A percentile compares a stretch with the other conserved stretches of the same genome.
Evolutionary conservation across 306 rosid species (phyloP).

Genomic region (Dryas drummondii): DNA sequence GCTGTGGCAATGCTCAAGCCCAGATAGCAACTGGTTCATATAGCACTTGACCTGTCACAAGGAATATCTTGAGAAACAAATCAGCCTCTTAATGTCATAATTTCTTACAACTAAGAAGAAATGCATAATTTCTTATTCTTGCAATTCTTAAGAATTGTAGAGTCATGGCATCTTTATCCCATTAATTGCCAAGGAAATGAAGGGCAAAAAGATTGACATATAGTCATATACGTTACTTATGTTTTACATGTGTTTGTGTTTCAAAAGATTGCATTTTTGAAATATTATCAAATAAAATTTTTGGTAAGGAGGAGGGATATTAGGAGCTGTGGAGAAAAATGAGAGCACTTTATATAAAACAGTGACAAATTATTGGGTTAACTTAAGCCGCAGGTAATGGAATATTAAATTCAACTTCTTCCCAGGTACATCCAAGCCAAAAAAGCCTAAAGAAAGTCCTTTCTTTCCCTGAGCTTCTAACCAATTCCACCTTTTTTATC

Average conservation of each 20-base stretch:
- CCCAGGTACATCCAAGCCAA: slow-evolving; percentile 4
- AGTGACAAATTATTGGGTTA: too few species aligned
- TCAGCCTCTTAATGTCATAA: slow-evolving; percentile 32
- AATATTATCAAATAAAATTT: neutral
- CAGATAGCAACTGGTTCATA: slow-evolving; percentile 90
- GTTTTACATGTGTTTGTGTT: neutral
- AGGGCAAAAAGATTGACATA: neutral
- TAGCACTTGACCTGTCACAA: slow-evolving; percentile 76
- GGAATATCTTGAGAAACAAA: slow-evolving; percentile 38
- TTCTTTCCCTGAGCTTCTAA: slow-evolving; percentile 20
- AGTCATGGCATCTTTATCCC: neutral
- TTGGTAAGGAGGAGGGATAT: neutral
- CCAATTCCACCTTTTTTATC: slow-evolving; percentile 5
- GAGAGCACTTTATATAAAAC: neutral
- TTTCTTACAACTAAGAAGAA: neutral
- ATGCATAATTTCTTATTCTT: neutral
- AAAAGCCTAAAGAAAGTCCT: slow-evolving; percentile 3
- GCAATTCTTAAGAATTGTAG: neutral
- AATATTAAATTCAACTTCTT: slow-evolving; percentile 13
- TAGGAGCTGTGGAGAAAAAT: neutral
- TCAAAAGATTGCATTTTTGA: neutral
- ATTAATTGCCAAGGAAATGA: neutral
- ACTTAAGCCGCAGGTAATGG: neutral
- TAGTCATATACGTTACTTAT: neutral
- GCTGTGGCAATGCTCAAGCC: slow-evolving; percentile 94